These are phyloP conservation scores for Gracilaria gracilis DNA, from an alignment of 23 red algal species.

Conservation along the genomic window DNA sequence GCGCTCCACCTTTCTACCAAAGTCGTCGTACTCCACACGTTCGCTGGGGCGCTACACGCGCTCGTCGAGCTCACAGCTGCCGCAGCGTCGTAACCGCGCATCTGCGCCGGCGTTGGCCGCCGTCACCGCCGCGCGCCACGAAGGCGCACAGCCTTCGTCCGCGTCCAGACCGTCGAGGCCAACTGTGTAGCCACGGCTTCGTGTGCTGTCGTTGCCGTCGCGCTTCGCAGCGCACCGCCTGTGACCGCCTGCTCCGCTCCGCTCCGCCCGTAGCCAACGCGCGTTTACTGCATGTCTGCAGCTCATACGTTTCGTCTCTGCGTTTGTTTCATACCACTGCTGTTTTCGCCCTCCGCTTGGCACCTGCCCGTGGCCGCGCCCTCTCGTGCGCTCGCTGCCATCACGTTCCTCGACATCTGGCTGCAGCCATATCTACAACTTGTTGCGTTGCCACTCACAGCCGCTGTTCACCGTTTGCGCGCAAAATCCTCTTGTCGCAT, in stretches of 20 bases:
- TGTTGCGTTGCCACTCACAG: background rate
- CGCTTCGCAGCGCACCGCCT: background rate
- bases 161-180: background rate
- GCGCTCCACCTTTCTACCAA: conserved; percentile 9
- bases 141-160: background rate
- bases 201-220: background rate
- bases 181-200: background rate
- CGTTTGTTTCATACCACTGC: background rate
- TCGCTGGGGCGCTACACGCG: conserved; percentile 50
- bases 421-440: background rate
- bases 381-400: background rate
- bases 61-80: conserved; percentile 50
- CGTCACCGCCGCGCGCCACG: background rate
- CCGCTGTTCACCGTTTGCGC: background rate
- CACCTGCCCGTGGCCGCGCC: background rate
- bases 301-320: background rate
- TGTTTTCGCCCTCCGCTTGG: background rate
- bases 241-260: too few species aligned
- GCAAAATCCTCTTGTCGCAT: background rate
- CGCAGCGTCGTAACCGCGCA: background rate
- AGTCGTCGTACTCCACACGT: conserved; percentile 29
- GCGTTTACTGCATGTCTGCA: background rate
- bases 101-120: background rate
- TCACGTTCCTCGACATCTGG: too few species aligned
- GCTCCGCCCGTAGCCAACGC: background rate